Conservation (phyloP, 257 asterid genomes). For the Sherardia arvensis region DNA sequence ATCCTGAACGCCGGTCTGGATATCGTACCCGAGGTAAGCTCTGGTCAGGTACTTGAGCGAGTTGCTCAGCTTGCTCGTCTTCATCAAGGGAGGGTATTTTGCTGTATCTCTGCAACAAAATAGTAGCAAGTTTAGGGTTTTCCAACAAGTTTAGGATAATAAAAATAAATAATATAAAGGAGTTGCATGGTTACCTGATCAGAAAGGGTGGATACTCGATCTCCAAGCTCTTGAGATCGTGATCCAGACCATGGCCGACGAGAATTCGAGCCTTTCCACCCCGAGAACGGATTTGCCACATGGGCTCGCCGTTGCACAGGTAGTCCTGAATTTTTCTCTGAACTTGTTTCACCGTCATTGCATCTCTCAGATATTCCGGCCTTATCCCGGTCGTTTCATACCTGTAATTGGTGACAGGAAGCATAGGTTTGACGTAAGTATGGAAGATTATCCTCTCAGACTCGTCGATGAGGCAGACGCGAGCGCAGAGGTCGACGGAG, state of each 20-base stretch:
- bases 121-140: not conserved
- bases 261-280: constrained; percentile 74
- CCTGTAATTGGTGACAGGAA: constrained; percentile 78
- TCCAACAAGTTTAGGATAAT: not conserved
- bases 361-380: constrained; percentile 69
- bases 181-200: constrained; percentile 42
- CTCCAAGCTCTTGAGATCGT: constrained; percentile 73
- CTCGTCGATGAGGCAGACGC: constrained; percentile 78
- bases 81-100: constrained; percentile 78
- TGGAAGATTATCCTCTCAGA: constrained; percentile 60
- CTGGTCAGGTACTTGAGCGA: constrained; percentile 66
- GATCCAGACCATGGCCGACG: constrained; percentile 85
- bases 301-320: constrained; percentile 81
- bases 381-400: constrained; percentile 76
- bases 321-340: constrained; percentile 74
- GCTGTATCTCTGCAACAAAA: constrained; percentile 60
- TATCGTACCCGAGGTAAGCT: constrained; percentile 83
- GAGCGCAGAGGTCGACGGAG: constrained; percentile 72
- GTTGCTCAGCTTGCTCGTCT: constrained; percentile 94
- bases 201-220: constrained; percentile 55
- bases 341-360: constrained; percentile 58
- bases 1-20: constrained; percentile 71
- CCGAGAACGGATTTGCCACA: constrained; percentile 75
- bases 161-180: no score
- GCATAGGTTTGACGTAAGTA: constrained; percentile 62